Conservation (phyloP, 352 stramenopile genomes). For the Globisporangium alternatum region DNA sequence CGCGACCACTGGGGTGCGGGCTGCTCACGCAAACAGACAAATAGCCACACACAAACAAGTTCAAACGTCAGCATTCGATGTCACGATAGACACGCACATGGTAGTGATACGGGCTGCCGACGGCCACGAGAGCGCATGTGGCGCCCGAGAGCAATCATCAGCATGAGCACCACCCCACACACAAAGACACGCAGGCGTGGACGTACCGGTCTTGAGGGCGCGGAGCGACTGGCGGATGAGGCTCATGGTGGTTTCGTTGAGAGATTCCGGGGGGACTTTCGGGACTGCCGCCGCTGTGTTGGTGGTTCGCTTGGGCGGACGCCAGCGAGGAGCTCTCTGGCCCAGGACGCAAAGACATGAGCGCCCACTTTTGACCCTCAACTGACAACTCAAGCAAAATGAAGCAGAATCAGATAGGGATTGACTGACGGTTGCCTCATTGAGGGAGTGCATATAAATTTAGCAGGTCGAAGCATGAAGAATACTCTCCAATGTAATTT, state of each 20-base stretch:
- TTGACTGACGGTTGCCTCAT: neutral
- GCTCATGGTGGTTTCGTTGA: conserved; percentile 49
- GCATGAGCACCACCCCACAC: neutral
- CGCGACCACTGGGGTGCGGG: conserved; percentile 44
- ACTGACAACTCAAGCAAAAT: neutral
- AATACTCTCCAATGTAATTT: no score
- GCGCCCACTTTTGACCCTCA: neutral
- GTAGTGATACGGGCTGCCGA: conserved; percentile 4
- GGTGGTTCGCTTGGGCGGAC: neutral
- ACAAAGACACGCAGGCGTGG: neutral
- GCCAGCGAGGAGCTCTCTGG: neutral
- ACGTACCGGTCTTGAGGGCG: conserved; percentile 76
- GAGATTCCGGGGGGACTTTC: conserved; percentile 39
- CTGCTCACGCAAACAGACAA: conserved; percentile 19
- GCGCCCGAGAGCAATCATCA: neutral
- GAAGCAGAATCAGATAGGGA: neutral
- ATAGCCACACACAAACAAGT: conserved; percentile 2
- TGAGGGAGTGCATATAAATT: no score
- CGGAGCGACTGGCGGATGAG: conserved; percentile 80
- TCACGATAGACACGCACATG: neutral
- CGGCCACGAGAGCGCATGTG: neutral
- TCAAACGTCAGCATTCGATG: neutral
- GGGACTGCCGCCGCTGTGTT: conserved; percentile 10
- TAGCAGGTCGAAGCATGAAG: no score
- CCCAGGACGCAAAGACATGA: conserved; percentile 12